phyloP scores from a whole-genome alignment of 495 filamentous ascomycete genomes.

The Bacidia rubella region DNA sequence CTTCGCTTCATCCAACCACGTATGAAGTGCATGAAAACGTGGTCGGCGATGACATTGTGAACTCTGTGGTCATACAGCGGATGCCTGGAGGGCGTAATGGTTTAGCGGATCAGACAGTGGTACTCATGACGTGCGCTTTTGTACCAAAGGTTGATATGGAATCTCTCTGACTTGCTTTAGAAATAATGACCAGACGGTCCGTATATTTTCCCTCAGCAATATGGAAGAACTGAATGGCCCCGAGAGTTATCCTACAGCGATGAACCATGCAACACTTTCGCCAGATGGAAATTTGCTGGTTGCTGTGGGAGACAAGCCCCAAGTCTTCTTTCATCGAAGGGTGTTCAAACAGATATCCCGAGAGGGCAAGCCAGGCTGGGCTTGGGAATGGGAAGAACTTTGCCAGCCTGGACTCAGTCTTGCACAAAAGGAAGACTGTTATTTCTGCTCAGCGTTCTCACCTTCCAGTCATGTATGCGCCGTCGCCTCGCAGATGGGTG shows the following conservation, averaged over 20 bases:
- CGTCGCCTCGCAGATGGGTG: slow-evolving; percentile 58
- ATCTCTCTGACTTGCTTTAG: slow-evolving; percentile 25
- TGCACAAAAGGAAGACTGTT: slow-evolving; percentile 30
- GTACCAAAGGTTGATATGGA: slow-evolving; percentile 8
- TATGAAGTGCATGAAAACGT: slow-evolving; percentile 40
- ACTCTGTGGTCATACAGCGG: slow-evolving; percentile 57
- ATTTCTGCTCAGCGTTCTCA: slow-evolving; percentile 60
- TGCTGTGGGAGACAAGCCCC: slow-evolving; percentile 73
- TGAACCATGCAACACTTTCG: slow-evolving; percentile 87
- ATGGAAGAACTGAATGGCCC: slow-evolving; percentile 50
- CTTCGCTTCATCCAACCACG: slow-evolving; percentile 11
- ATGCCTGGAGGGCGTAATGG: slow-evolving; percentile 35
- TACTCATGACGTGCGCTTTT: slow-evolving; percentile 42
- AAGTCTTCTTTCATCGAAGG: slow-evolving; percentile 63
- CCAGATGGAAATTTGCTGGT: slow-evolving; percentile 71
- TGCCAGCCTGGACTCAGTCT: slow-evolving; percentile 22
- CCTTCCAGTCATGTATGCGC: slow-evolving; percentile 54
- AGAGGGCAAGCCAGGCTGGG: not conserved
- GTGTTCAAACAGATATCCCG: not conserved
- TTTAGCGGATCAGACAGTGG: slow-evolving; percentile 44
- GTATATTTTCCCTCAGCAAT: slow-evolving; percentile 58
- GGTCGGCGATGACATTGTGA: slow-evolving; percentile 48
- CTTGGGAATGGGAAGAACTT: slow-evolving; percentile 16
- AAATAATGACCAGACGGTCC: slow-evolving; percentile 84
- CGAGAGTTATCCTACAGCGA: slow-evolving; percentile 52